A percentile compares a stretch with the other conserved stretches of the same genome.
Conservation (phyloP, 495 filamentous ascomycete genomes). For the Xylaria castorea region DNA sequence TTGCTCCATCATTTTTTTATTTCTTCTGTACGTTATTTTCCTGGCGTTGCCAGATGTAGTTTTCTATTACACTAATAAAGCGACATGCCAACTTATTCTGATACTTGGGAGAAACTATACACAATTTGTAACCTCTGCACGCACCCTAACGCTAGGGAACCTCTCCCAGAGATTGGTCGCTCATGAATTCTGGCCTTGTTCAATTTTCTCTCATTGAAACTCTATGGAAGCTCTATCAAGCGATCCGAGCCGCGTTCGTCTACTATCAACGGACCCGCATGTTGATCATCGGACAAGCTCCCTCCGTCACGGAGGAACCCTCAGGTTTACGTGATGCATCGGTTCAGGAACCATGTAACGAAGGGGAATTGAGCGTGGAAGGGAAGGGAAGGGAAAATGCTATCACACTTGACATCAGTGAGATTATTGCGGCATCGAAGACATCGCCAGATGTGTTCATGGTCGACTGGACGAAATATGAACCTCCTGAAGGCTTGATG, state of each 20-base stretch:
- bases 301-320: conserved; percentile 30
- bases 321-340: background rate
- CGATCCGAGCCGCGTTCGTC: background rate
- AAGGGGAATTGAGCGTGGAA: conserved; percentile 9
- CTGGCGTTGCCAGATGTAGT: background rate
- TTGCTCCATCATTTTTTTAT: background rate
- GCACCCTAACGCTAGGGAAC: background rate
- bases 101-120: background rate
- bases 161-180: background rate
- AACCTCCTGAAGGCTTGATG: conserved; percentile 42
- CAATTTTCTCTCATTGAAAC: background rate
- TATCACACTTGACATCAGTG: background rate
- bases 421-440: background rate
- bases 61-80: background rate
- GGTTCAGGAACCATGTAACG: conserved; percentile 10
- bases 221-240: background rate
- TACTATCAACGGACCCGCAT: conserved; percentile 12
- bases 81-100: background rate
- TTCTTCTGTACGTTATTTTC: background rate
- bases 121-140: background rate
- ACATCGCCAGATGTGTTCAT: background rate
- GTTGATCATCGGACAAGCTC: conserved; percentile 25
- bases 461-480: conserved; percentile 45
- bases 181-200: background rate
- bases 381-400: conserved; percentile 38